Conservation (phyloP, 2,329 filamentous ascomycete species). For the Hortaea werneckii region DNA sequence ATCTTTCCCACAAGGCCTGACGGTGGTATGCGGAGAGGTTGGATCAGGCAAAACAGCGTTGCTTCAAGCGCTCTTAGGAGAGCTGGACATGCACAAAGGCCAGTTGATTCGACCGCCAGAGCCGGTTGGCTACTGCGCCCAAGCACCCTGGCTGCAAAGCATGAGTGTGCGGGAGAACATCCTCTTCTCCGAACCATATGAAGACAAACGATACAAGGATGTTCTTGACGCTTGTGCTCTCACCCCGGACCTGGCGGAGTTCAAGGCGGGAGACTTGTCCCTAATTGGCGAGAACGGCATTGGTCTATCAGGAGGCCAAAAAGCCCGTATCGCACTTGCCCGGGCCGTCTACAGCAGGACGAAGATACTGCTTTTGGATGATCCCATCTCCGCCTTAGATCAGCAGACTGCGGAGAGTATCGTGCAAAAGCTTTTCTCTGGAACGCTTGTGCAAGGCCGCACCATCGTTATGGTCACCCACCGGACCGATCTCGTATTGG, state of each 20-base stretch:
- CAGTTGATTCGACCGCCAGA: constrained; percentile 44
- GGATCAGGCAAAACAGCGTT: constrained; percentile 54
- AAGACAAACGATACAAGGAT: constrained; percentile 57
- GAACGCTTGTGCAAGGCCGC: constrained; percentile 43
- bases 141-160: constrained; percentile 58
- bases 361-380: constrained; percentile 38
- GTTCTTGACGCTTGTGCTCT: constrained; percentile 58
- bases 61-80: constrained; percentile 49
- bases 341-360: constrained; percentile 37
- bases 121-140: constrained; percentile 53
- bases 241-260: constrained; percentile 50
- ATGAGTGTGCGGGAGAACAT: constrained; percentile 63
- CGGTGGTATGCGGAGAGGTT: constrained; percentile 53
- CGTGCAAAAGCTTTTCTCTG: constrained; percentile 46
- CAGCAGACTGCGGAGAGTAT: constrained; percentile 56
- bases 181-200: constrained; percentile 54
- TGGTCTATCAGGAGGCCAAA: constrained; percentile 39
- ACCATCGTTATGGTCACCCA: constrained; percentile 54
- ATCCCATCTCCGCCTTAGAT: constrained; percentile 39
- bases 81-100: constrained; percentile 45
- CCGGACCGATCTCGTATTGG: constrained; percentile 58
- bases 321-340: constrained; percentile 39
- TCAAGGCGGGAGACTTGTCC: constrained; percentile 54
- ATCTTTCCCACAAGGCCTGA: constrained; percentile 46
- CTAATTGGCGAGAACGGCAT: constrained; percentile 38